Base-by-base conservation (phyloP, 257 asterid species). In the Nemophila menziesii region DNA sequence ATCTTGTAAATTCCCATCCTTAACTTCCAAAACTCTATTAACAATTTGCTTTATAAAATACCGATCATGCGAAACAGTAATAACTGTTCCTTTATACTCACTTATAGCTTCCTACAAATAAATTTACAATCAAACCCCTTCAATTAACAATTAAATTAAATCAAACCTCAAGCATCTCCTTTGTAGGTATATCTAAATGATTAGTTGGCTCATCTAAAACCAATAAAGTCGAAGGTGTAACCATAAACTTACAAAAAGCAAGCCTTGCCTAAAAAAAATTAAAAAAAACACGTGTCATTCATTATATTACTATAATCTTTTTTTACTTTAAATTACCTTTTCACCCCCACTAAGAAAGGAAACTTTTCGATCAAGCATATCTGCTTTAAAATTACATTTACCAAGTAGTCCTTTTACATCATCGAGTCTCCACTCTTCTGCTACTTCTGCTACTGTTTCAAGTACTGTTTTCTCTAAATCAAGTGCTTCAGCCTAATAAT, bases 191-290 rank as follows among this genome's bases (percentile, higher is more conserved):
- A 61, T 89, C 97, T 67, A 89, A 65, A 64, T 89, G 97, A 74
- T 89, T 89, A 22, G 97, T 89, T 43, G 98, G 98, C 65, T 90
- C 98, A 24, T 90, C 98, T 70, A 90, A 58, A 54, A 90, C 82
- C 10, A 90, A 94, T 49, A 85, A 67, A 53, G 93, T 90, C 15
- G 98, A 90, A 38, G 98, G 98, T 37, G 67, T 75, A 48, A 90
- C 98, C 98, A 90, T 85, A 81, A 90, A 90, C 77, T 90, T 90
- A 79, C 98, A 90, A 56, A 90, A 90, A 33, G 98, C 84, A 43
- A 90, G 98, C n/a, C 98, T 86, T 37, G 98, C 98, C 98, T 90
- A 69, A 33, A 16, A 43, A 14, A 20, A 20, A 22, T 5, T 19
- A 52, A 21, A 50, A 19, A 18, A 41, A 19, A 23, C 11, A 45